Evolutionary conservation across 192 early-diverging fungal genomes (phyloP).

Genomic region (Jimgerdemannia flammicorona): DNA sequence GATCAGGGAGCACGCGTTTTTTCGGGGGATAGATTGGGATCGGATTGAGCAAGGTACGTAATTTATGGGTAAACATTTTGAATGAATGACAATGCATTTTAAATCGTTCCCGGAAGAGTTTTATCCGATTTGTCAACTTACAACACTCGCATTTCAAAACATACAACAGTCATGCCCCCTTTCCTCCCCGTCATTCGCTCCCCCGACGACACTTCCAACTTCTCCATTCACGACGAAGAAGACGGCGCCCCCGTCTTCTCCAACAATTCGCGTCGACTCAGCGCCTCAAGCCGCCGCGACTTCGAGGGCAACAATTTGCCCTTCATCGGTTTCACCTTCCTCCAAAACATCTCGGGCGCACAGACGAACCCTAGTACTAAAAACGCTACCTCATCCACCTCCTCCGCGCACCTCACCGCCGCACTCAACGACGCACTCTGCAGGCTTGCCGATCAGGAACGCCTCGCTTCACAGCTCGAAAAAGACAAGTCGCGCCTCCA

Average conservation of each 20-base stretch:
- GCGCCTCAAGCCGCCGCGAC: slow-evolving; percentile 49
- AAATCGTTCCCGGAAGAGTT: too few species aligned
- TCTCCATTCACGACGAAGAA: slow-evolving; percentile 77
- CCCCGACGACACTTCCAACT: slow-evolving; percentile 87
- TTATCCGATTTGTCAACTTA: not conserved
- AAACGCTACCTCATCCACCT: not conserved
- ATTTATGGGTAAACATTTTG: too few species aligned
- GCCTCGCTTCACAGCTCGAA: not conserved
- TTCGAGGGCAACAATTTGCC: slow-evolving; percentile 78
- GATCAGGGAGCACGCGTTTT: slow-evolving; percentile 67
- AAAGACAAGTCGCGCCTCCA: slow-evolving; percentile 5
- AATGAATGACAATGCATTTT: too few species aligned
- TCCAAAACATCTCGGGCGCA: slow-evolving; percentile 26
- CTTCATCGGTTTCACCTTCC: slow-evolving; percentile 85
- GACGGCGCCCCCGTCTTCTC: slow-evolving; percentile 40
- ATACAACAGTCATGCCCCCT: slow-evolving; percentile 53
- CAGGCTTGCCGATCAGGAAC: slow-evolving; percentile 1
- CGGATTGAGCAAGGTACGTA: slow-evolving; percentile 41
- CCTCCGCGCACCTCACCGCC: not conserved
- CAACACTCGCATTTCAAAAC: slow-evolving; percentile 1
- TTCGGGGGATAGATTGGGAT: slow-evolving; percentile 60
- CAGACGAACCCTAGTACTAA: not conserved
- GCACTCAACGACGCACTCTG: not conserved
- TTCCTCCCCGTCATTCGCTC: slow-evolving; percentile 86
- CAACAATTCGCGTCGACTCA: slow-evolving; percentile 35